Base-by-base conservation (phyloP, 352 stramenopile genomes). In the Phytophthora parvispora region DNA sequence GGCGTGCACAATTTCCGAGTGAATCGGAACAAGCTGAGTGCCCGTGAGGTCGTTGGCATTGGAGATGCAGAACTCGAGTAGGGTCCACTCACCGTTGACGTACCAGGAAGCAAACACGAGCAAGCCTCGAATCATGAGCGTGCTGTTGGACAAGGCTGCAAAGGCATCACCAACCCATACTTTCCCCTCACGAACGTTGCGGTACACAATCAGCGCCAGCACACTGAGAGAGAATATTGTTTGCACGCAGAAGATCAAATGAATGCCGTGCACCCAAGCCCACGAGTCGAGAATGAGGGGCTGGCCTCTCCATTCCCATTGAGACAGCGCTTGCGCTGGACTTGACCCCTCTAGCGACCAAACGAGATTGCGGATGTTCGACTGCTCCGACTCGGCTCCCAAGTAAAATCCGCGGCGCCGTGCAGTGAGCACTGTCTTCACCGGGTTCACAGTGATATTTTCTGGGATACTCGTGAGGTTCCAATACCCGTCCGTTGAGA, bases 191-290 rank as follows among this genome's bases (percentile, higher is more conserved):
- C 54, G 64, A 7, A 78, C 43, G 28, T 85, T 80, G 34, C 73
- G 74, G 31, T 67, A 71, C 2, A 78, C 59, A 16, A 86, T 71
- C 8, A 80, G 16, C 8, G 80, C 10, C 10, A 86, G 49, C 3
- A 87, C 50, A n/a, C 67, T 42, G 8, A 85, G 34, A 20, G 75
- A 80, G 2, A 78, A 66, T 15, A 83, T 53, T 0, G 69, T 75
- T 51, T 85, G 70, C 10, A 74, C 38, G 3, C 49, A 76, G 36
- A 87, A 76, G 24, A 85, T 54, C 25, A 87, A 25, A 28, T 89
- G 74, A 32, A 89, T 67, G 2, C 69, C 32, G 25, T 89, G 76
- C 3, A 87, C 76, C 81, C 78, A 89, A 6, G 74, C 70, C 78
- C 81, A 89, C 24, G 76, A 82, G 49, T 89, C 71, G 20, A 69